A percentile compares a stretch with the other conserved stretches of the same genome.
These are phyloP conservation scores for Arachis stenosperma DNA, from an alignment of 306 rosid species.

Conservation along the genomic window DNA sequence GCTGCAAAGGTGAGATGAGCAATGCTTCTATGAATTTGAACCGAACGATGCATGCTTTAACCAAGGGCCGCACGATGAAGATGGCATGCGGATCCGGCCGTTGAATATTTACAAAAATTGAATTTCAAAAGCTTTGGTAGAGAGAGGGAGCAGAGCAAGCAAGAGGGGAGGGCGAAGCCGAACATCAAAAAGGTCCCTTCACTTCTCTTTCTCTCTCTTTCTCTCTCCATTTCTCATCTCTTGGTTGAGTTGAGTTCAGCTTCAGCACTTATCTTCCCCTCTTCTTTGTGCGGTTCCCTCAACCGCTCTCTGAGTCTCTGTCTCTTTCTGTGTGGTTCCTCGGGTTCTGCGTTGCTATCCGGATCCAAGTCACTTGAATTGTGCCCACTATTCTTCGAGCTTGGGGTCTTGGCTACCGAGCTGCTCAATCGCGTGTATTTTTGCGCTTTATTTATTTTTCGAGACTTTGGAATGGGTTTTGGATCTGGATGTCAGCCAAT, in stretches of 20 bases:
- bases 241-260: not conserved
- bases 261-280: conserved; percentile 18
- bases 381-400: conserved; percentile 41
- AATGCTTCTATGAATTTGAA: conserved; percentile 65
- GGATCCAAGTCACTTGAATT: conserved; percentile 47
- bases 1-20: conserved; percentile 23
- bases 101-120: conserved; percentile 78
- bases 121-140: conserved; percentile 88
- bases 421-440: conserved; percentile 36
- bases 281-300: not conserved
- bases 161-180: conserved; percentile 52
- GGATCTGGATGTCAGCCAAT: conserved; percentile 58
- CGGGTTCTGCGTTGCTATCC: conserved; percentile 23
- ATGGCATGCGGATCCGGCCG: conserved; percentile 49
- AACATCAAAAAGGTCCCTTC: conserved; percentile 55
- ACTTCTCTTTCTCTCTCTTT: not conserved
- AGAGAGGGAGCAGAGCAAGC: conserved; percentile 90
- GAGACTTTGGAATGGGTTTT: conserved; percentile 39
- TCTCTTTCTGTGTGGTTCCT: not conserved
- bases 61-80: conserved; percentile 50
- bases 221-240: conserved; percentile 8
- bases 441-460: conserved; percentile 8
- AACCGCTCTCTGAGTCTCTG: conserved; percentile 12
- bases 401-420: conserved; percentile 49
- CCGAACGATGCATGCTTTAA: conserved; percentile 48